Evolutionary conservation across 2,329 filamentous ascomycete genomes (phyloP), one percentile per base, ranked within the genome.

Genomic region (Chrysoporthe puriensis): DNA sequence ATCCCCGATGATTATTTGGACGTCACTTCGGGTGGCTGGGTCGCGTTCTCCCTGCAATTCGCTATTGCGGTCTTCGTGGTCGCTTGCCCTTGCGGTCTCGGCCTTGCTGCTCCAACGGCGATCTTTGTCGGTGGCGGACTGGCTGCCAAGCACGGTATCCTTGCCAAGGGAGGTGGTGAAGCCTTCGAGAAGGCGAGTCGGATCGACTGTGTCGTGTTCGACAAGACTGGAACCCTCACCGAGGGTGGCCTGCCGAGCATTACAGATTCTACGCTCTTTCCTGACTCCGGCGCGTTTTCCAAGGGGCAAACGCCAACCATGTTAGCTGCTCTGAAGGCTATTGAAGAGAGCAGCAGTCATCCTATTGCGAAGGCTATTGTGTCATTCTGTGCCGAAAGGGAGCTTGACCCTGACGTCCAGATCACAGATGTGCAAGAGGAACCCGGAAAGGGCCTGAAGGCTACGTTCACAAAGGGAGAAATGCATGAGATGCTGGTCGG

Each of bases 11-110:
- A 84, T 50, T 92, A 87, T 73, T 79, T 88, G 14, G 83, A 86
- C 16, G 77, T 80, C 13, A 80, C 83, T 18, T 79, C 82, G 1
- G 89, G 89, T n/a, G 87, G 89, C 11, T 91, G 89, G 87, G 84
- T 87, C 0, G 85, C 90, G 1, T 95, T 92, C 82, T 90, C 91
- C 2, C 84, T 96, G 57, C 89, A 92, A 70, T 96, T 95, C 73
- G 91, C 93, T 18, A 95, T 96, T 73, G 88, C 93, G 7, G 92
- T 96, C 14, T 96, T 96, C 72, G 92, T 96, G 44, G 90, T 96
- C 40, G 92, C 93, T 2, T 96, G 93, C 74, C 93, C 93, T 1
- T 96, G 93, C 74, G 93, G 93, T 2, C 84, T 96, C 16, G 93
- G 90, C 1, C 86, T 96, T 8, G 93, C 93, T n/a, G 92, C 92